Base-by-base conservation (phyloP, 106 monocot species). In the Dioscorea alata region DNA sequence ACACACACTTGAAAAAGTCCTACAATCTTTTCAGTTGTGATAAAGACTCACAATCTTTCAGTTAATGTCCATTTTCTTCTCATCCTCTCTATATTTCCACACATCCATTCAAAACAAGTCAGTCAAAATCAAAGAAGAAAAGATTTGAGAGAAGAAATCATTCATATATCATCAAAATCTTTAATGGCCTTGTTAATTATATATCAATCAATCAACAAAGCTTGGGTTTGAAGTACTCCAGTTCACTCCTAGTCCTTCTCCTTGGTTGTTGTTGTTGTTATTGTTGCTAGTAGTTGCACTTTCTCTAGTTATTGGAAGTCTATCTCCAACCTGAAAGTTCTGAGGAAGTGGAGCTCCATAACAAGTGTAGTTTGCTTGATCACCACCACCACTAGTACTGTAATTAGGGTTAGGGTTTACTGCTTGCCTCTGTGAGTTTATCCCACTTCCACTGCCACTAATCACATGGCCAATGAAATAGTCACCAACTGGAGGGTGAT, bases 391-490 rank as follows among this genome's bases (percentile, higher is more conserved):
- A 28, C 28, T 28, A 28, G 28, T 28, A 28, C 68, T 42, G 64
- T 2, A 54, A 54, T 19, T 19, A 16, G 71, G 71, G 60, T n/a
- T 74, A 28, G 71, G 71, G 50, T 71, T 35, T 19, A 12, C 15
- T 6, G 69, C 67, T 22, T 73, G 84, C 14, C 74, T 42, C 8
- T 72, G 82, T 4, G 85, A 48, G n/a, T 61, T 68, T 16, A 28
- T 42, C 6, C 42, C 42, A 42, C 42, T 42, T 10, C 42, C 42
- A 42, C 4, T 42, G 4, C 82, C 71, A 12, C 67, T 33, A 48
- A 91, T 66, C 34, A 82, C 86, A 52, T 91, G 91, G 16, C 91
- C 95, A 14, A 91, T 65, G 67, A 79, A 91, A 73, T 88, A 95
- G 20, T 95, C 88, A 7, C 71, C 63, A 33, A 60, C 25, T 2